A percentile compares a stretch with the other conserved stretches of the same genome.
Conservation (phyloP, 108 stramenopile genomes). For the Stephanodiscus triporus region DNA sequence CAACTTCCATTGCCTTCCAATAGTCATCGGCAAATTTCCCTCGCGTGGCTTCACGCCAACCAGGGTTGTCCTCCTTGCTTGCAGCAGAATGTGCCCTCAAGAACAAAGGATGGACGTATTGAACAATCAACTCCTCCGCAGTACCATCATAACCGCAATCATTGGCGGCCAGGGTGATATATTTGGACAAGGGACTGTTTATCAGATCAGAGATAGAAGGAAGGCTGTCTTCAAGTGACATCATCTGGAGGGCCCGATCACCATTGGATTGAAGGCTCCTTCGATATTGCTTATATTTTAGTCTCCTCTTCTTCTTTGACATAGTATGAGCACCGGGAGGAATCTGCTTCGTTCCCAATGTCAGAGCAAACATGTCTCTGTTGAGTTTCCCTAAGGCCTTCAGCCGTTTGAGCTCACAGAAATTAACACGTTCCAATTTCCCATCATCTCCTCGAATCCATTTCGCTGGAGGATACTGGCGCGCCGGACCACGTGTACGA, state of each 20-base stretch:
- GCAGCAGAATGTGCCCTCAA: neutral
- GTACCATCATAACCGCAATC: slow-evolving; percentile 1
- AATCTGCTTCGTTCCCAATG: neutral
- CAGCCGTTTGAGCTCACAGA: too few species aligned
- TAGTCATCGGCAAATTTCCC: slow-evolving; percentile 1
- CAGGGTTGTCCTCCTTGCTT: neutral
- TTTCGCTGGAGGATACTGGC: neutral
- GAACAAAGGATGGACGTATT: slow-evolving; percentile 5
- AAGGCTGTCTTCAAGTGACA: neutral
- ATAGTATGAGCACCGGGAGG: too few species aligned
- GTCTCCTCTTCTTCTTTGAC: slow-evolving; percentile 1
- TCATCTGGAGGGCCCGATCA: neutral
- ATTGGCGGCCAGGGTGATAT: slow-evolving; percentile 1
- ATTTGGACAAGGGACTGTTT: neutral
- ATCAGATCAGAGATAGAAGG: slow-evolving; percentile 3
- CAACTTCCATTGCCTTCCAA: slow-evolving; percentile 1
- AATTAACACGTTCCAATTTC: neutral
- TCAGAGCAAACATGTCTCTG: neutral
- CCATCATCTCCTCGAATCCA: neutral
- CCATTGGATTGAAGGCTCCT: slow-evolving; percentile 6
- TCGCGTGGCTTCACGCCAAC: neutral
- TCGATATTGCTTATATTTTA: slow-evolving; percentile 4
- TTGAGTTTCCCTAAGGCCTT: neutral
- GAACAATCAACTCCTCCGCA: neutral
- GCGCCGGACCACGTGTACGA: too few species aligned